Evolutionary conservation across 2,329 filamentous ascomycete species (phyloP), one percentile per base, ranked within the genome.

Genomic region (Leptosphaerulina australis): DNA sequence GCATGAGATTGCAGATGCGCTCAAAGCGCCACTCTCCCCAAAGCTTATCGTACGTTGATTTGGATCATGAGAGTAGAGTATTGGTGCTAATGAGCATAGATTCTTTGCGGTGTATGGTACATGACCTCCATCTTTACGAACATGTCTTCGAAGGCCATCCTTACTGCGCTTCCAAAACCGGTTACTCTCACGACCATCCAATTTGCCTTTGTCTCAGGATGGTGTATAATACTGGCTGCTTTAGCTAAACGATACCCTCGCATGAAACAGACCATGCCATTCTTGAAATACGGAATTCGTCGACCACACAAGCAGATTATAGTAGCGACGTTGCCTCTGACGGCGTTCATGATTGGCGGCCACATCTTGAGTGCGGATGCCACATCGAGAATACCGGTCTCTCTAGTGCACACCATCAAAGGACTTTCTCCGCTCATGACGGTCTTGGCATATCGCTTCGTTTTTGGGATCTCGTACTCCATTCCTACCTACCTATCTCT

Each of bases 391-490:
- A 97, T 99, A 45, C 93, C 94, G 0, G 94, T 99, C 1, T 97
- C 94, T 5, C 82, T 99, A 26, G 94, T 99, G 3, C 94, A 99
- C 74, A 99, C 94, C 1, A 97, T 99, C 76, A 99, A 99, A 77
- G 94, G 94, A 6, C 84, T 99, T 20, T 97, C 93, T 2, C 94
- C 94, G 3, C 80, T 99, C 6, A 95, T 99, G 72, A 99, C 94
- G 0, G 94, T 99, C 31, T 74, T 96, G 46, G 94, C 94, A 43
- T 99, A 99, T 71, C 87, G 94, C 44, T 75, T 96, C 59, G 81
- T 97, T 68, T 96, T 93, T 76, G 83, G 91, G 63, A 95, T 97
- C 54, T 86, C 84, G 59, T 97, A 99, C 72, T 91, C 91, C 1
- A 80, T 81, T 25, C 85, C 91, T 5, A 97, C 93, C 2, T 99